Conservation (phyloP, 257 asterid genomes). For the Capsicum chinense region DNA sequence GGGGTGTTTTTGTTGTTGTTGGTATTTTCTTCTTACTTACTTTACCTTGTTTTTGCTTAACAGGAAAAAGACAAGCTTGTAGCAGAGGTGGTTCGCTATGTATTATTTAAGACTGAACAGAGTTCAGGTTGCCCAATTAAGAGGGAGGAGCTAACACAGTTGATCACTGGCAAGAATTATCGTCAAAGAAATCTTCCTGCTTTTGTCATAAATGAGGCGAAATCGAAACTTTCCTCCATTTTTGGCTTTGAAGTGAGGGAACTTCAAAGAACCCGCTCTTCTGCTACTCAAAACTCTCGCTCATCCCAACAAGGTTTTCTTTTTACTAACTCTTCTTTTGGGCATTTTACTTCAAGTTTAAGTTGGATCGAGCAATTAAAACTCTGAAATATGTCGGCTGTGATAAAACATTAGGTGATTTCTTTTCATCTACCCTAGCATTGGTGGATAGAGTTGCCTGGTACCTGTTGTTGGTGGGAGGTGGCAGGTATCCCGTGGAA, state of each 20-base stretch:
- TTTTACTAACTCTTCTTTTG: not conserved
- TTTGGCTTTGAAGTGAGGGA: slow-evolving; percentile 91
- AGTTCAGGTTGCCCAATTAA: slow-evolving; percentile 82
- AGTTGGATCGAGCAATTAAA: not conserved
- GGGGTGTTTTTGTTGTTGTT: no score
- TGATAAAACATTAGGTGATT: no score
- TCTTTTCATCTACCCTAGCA: no score
- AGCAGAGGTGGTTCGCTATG: slow-evolving; percentile 78
- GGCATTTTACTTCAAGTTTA: not conserved
- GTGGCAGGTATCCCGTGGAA: slow-evolving; percentile 23
- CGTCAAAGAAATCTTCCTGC: slow-evolving; percentile 73
- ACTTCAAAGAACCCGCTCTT: slow-evolving; percentile 70
- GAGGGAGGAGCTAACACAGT: slow-evolving; percentile 81
- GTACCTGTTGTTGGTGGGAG: no score
- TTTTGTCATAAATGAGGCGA: slow-evolving; percentile 77
- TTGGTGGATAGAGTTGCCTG: no score
- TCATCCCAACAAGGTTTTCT: slow-evolving; percentile 36
- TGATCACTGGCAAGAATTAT: slow-evolving; percentile 71
- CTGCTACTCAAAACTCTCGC: slow-evolving; percentile 35
- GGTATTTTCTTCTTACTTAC: not conserved
- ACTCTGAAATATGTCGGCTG: no score
- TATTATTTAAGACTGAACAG: slow-evolving; percentile 76
- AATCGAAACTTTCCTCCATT: slow-evolving; percentile 60
- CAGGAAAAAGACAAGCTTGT: slow-evolving; percentile 83
- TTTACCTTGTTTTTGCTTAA: not conserved